Percentiles rank a stretch among this genome's conserved stretches.
Evolutionary conservation across 2,329 filamentous ascomycete species (phyloP).

Genomic region (Fusarium bactridioides): DNA sequence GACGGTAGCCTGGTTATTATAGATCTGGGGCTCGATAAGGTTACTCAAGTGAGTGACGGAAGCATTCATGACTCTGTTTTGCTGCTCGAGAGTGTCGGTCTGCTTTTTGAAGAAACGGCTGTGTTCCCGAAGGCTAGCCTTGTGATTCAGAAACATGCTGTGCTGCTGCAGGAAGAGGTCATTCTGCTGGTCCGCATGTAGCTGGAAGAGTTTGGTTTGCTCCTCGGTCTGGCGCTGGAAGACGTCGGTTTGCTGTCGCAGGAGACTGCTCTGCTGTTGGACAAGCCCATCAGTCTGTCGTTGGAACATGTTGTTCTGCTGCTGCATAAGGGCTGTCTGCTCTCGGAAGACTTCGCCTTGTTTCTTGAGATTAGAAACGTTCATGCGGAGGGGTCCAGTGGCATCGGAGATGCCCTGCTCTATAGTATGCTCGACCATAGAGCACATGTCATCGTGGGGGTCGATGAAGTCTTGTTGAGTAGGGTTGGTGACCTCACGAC

Average conservation of each 20-base stretch:
- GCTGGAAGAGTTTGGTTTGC: neutral
- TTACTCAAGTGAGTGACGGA: slow-evolving; percentile 22
- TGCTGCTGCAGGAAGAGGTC: neutral
- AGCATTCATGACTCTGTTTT: slow-evolving; percentile 37
- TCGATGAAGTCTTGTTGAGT: slow-evolving; percentile 6
- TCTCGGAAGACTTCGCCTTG: slow-evolving; percentile 36
- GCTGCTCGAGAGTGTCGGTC: slow-evolving; percentile 19
- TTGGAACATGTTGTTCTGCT: neutral
- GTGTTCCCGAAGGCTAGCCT: neutral
- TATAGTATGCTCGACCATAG: slow-evolving; percentile 44
- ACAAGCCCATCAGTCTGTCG: neutral
- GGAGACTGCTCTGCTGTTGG: neutral
- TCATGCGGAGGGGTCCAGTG: slow-evolving; percentile 42
- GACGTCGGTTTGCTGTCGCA: neutral
- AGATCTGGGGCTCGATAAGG: slow-evolving; percentile 31
- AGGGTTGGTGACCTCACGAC: neutral
- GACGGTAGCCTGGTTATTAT: slow-evolving; percentile 24
- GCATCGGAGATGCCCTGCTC: slow-evolving; percentile 47
- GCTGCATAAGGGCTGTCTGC: neutral
- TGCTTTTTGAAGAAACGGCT: slow-evolving; percentile 27
- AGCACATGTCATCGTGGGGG: slow-evolving; percentile 38
- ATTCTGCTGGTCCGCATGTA: neutral
- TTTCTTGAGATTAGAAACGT: slow-evolving; percentile 33
- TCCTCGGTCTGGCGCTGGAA: neutral
- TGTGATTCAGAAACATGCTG: neutral